Percentiles rank a stretch among this genome's conserved stretches.
phyloP scores from a whole-genome alignment of 2,329 filamentous ascomycete genomes.

The Nigrospora oryzae region DNA sequence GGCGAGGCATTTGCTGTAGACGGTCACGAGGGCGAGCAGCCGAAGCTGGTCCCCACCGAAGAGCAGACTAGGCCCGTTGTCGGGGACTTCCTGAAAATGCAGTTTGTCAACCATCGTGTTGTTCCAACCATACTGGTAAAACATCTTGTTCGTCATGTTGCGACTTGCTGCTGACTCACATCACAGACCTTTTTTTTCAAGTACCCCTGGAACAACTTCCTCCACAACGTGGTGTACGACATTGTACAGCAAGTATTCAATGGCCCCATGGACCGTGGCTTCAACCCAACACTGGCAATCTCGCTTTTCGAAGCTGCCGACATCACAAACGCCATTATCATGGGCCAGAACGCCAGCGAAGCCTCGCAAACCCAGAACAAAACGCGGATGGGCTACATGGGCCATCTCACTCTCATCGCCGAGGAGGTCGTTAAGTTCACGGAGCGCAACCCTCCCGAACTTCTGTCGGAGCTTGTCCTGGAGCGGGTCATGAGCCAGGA shows the following conservation, averaged over 20 bases:
- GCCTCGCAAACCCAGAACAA: slow-evolving; percentile 74
- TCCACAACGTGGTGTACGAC: slow-evolving; percentile 98
- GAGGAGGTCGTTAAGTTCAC: slow-evolving; percentile 99
- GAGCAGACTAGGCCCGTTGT: slow-evolving; percentile 61
- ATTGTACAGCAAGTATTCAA: slow-evolving; percentile 99
- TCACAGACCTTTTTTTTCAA: slow-evolving; percentile 89
- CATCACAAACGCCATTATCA: slow-evolving; percentile 84
- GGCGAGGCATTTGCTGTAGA: slow-evolving; percentile 20
- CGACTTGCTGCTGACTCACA: slow-evolving; percentile 7
- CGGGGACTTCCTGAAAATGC: slow-evolving; percentile 89
- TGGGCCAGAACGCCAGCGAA: slow-evolving; percentile 81
- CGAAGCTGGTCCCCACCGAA: slow-evolving; percentile 8
- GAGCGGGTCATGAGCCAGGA: slow-evolving; percentile 82
- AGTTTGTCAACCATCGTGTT: slow-evolving; percentile 89
- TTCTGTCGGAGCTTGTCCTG: slow-evolving; percentile 74
- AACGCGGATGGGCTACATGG: slow-evolving; percentile 94
- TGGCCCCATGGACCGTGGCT: slow-evolving; percentile 92
- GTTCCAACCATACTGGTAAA: slow-evolving; percentile 91
- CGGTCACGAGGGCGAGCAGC: slow-evolving; percentile 10
- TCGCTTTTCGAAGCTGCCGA: slow-evolving; percentile 88
- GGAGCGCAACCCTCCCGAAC: slow-evolving; percentile 82
- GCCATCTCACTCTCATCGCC: slow-evolving; percentile 90
- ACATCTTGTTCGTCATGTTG: background rate
- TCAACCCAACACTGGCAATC: slow-evolving; percentile 81
- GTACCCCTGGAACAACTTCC: slow-evolving; percentile 98